These are phyloP conservation scores for Vitis hybrid DNA, from an alignment of 177 flowering plant genomes.

Conservation along the genomic window DNA sequence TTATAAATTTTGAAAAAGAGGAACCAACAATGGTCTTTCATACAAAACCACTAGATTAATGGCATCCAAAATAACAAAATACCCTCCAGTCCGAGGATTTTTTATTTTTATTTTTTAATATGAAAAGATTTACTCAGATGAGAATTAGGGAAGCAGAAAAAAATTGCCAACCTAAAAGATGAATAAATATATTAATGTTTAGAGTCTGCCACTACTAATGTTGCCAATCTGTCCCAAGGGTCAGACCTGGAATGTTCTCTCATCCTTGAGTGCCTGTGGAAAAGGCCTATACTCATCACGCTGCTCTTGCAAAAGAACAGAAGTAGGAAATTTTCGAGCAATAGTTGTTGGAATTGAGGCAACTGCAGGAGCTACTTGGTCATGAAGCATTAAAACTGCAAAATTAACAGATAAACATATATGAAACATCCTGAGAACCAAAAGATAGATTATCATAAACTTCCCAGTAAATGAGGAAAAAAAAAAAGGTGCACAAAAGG, in stretches of 20 bases:
- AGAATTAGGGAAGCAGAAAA: background rate
- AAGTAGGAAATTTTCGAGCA: conserved; percentile 48
- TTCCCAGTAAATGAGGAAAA: background rate
- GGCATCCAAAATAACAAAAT: background rate
- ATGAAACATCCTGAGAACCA: background rate
- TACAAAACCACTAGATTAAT: background rate
- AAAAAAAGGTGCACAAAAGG: background rate
- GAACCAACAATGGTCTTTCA: no score
- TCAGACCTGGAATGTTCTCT: conserved; percentile 49
- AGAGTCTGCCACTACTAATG: no score
- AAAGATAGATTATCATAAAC: background rate
- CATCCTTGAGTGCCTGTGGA: conserved; percentile 39
- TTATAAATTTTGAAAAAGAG: no score
- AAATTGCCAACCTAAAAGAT: background rate
- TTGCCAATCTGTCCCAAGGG: background rate
- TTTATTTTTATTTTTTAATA: background rate
- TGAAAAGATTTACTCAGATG: background rate
- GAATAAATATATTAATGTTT: background rate
- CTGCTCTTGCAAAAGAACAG: conserved; percentile 65
- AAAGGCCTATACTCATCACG: conserved; percentile 51
- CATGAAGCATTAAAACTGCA: conserved; percentile 54
- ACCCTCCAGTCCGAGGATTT: background rate
- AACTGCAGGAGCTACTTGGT: conserved; percentile 41
- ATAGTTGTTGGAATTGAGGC: conserved; percentile 32
- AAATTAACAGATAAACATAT: conserved; percentile 9